Evolutionary conservation across 805 yeast genomes (phyloP).

Genomic region (Hanseniaspora osmophila): DNA sequence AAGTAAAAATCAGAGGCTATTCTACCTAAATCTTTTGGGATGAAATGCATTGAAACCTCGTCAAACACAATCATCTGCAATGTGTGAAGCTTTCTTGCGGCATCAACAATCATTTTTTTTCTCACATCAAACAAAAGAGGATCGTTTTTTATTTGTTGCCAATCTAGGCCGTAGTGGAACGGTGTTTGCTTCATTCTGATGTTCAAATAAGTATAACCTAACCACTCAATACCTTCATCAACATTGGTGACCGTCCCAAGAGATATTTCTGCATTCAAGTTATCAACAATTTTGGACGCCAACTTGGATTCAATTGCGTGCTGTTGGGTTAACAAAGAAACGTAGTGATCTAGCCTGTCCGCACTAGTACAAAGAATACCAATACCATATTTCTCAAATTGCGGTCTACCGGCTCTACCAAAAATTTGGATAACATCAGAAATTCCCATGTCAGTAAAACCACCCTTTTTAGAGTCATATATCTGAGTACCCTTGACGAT

Average conservation of each 20-base stretch:
- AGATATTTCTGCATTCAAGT: slow-evolving; percentile 90
- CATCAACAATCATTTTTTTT: slow-evolving; percentile 57
- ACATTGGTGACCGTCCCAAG: slow-evolving; percentile 89
- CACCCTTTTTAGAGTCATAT: slow-evolving; percentile 89
- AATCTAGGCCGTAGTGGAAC: slow-evolving; percentile 76
- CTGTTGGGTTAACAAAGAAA: slow-evolving; percentile 81
- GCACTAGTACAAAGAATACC: slow-evolving; percentile 78
- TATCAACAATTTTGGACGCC: slow-evolving; percentile 69
- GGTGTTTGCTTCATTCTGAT: slow-evolving; percentile 94
- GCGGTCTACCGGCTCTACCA: slow-evolving; percentile 99
- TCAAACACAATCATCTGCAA: slow-evolving; percentile 91
- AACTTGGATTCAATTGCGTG: slow-evolving; percentile 89
- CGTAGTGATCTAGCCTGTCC: slow-evolving; percentile 74
- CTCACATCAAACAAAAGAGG: slow-evolving; percentile 64
- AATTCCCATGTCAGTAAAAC: slow-evolving; percentile 82
- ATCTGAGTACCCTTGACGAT: slow-evolving; percentile 94
- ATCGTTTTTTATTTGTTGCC: slow-evolving; percentile 75
- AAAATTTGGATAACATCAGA: slow-evolving; percentile 95
- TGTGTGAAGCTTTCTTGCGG: slow-evolving; percentile 72
- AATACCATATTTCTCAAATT: slow-evolving; percentile 80
- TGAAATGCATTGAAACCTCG: slow-evolving; percentile 64
- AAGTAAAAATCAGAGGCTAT: slow-evolving; percentile 89
- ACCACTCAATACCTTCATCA: slow-evolving; percentile 91
- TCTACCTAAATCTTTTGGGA: slow-evolving; percentile 82
- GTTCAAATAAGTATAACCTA: slow-evolving; percentile 90